Base-by-base conservation (phyloP, 1,284 basidiomycete genomes). In the Ustilago crameri region DNA sequence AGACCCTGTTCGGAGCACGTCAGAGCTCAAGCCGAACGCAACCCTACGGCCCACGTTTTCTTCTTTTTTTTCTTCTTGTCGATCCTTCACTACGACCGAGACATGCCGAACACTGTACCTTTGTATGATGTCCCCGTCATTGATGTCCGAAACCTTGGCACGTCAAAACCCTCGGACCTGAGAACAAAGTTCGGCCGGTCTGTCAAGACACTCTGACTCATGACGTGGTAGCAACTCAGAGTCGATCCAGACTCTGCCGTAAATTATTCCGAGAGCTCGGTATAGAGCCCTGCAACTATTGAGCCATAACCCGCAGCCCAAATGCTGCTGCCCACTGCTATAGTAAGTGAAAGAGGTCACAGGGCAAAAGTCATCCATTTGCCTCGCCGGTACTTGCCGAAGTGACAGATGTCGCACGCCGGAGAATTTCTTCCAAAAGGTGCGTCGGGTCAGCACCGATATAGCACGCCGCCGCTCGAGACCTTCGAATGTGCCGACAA, bases 61-160 rank as follows among this genome's bases (percentile, higher is more conserved):
- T 42, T 8, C 23, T 27, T n/a, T 40, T 41, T 37, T 23, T 9
- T 26, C 17, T 26, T 41, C 32, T 27, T 49, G 47, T 43, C 47
- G 47, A 48, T 56, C 38, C 38, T 49, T 49, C n/a, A 8, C 46
- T 42, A 45, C 24, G 55, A 57, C 55, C 55, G 55, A 57, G 32
- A 50, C 55, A 50, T 43, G 47, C 55, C 55, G 55, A 57, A 50
- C 30, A 27, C n/a, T 18, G 8, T 5, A 17, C 46, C 22, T 10
- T 37, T 30, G 26, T 26, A 20, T 48, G 37, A 24, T 42, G 50
- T 42, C 32, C 40, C 50, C 23, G 24, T n/a, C 48, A 27, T 40
- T 23, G 37, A 40, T 41, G 27, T 50, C 48, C 47, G 47, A 49
- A 49, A 22, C 23, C 14, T 37, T 38, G 18, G 12, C 26, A 10